Evolutionary conservation across 2,329 filamentous ascomycete genomes (phyloP).

Genomic region (Diaporthe citri): DNA sequence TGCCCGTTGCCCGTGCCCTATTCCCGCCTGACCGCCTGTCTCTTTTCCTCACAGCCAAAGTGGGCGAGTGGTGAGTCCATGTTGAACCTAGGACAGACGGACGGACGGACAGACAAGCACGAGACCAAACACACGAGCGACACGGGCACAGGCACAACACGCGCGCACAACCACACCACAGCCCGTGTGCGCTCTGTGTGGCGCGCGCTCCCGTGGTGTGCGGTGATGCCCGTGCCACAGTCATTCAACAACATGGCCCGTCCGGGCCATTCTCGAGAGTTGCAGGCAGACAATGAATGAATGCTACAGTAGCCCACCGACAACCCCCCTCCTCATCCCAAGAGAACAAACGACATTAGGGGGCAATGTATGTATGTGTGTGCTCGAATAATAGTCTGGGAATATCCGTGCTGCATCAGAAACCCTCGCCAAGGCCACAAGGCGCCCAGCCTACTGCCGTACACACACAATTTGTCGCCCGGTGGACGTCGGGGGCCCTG

Average conservation of each 20-base stretch:
- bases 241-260: neutral
- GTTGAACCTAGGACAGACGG: neutral
- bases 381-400: neutral
- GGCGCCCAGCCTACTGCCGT: neutral
- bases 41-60: neutral
- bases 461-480: neutral
- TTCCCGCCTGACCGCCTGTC: constrained; percentile 15
- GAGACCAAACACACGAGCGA: neutral
- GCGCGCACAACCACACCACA: constrained; percentile 17
- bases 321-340: neutral
- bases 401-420: constrained; percentile 9
- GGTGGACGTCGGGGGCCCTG: neutral
- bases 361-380: neutral
- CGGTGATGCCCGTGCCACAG: neutral
- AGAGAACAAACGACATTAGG: constrained; percentile 1
- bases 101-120: neutral
- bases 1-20: neutral
- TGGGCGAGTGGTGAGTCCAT: neutral
- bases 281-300: constrained; percentile 6
- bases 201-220: neutral
- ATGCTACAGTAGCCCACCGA: neutral
- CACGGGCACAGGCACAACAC: neutral
- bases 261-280: neutral
- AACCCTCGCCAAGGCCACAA: constrained; percentile 18
- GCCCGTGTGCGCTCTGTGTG: neutral